Conservation (phyloP, 306 rosid species). For the Malus orientalis region DNA sequence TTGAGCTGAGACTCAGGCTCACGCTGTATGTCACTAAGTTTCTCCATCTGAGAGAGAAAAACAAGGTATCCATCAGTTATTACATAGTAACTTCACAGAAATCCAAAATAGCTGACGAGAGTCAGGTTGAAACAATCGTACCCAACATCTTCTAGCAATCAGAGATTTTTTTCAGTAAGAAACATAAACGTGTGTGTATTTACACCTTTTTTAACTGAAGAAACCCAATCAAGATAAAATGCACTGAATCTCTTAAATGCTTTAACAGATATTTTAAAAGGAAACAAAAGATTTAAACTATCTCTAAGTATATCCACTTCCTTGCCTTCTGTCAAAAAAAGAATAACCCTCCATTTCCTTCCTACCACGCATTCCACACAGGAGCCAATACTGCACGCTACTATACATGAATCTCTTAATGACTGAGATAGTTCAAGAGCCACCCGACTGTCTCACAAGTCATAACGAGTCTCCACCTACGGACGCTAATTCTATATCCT, state of each 20-base stretch:
- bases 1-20: slow-evolving; percentile 20
- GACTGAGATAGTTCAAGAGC: too few relatives aligned
- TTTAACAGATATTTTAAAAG: too few relatives aligned
- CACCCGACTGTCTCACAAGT: too few relatives aligned
- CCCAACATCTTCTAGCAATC: not conserved
- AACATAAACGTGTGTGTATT: not conserved
- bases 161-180: not conserved
- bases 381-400: too few relatives aligned
- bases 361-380: too few relatives aligned
- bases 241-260: not conserved
- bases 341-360: too few relatives aligned
- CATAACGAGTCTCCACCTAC: too few relatives aligned
- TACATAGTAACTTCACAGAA: not conserved
- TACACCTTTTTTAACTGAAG: not conserved
- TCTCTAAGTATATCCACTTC: too few relatives aligned
- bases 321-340: too few relatives aligned
- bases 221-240: not conserved
- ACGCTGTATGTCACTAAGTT: slow-evolving; percentile 21
- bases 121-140: not conserved
- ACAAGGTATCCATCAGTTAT: not conserved
- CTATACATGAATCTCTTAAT: too few relatives aligned
- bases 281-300: too few relatives aligned
- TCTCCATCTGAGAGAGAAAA: slow-evolving; percentile 4
- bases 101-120: not conserved
- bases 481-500: too few relatives aligned